Evolutionary conservation across 805 yeast genomes (phyloP), one percentile per base, ranked within the genome.

Genomic region (Brettanomyces anomalus): DNA sequence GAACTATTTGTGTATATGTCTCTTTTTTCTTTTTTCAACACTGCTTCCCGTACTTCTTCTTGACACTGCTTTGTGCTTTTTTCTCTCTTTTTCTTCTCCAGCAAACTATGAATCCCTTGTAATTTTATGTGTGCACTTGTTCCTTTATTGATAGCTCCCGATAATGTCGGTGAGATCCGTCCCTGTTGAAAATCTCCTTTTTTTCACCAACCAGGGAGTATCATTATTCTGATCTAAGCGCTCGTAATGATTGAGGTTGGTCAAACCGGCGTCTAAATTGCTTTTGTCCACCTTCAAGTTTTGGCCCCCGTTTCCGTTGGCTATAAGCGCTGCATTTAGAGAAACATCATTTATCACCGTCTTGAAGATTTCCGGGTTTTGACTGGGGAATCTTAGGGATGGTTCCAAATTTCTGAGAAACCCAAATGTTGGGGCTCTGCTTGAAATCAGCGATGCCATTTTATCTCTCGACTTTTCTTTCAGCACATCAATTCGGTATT

Each of bases 291-390:
- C 24, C 11, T 33, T 19, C 30, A 38, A 26, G 6, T 31, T 26
- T 18, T 35, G 15, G 7, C 18, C 14, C 8, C 15, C 8, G 10
- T 41, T 33, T 5, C 69, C 69, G 20, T 60, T 63, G 3, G 68
- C 67, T 17, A 61, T 47, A 34, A 61, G 40, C 1, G 71, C 71
- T 3, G 71, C 71, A 36, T 59, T 61, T 36, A 65, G 49, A 1
- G 70, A 64, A 0, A 62, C 53, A 24, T 61, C 66, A 49, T 66
- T 65, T 52, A 65, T 52, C 7, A 64, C 53, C 3, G 57, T 54
- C 36, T 49, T 57, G 60, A 65, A 61, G 1, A 61, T 39, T n/a
- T 39, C 26, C 17, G 36, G 21, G 15, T 39, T 31, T 11, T 26
- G 15, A 16, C 16, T 39, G 4, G 41, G 24, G 5, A 30, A 5